Percentiles rank a stretch among this genome's conserved stretches.
Evolutionary conservation across 306 rosid genomes (phyloP).

Genomic region (Begonia loranthoides): DNA sequence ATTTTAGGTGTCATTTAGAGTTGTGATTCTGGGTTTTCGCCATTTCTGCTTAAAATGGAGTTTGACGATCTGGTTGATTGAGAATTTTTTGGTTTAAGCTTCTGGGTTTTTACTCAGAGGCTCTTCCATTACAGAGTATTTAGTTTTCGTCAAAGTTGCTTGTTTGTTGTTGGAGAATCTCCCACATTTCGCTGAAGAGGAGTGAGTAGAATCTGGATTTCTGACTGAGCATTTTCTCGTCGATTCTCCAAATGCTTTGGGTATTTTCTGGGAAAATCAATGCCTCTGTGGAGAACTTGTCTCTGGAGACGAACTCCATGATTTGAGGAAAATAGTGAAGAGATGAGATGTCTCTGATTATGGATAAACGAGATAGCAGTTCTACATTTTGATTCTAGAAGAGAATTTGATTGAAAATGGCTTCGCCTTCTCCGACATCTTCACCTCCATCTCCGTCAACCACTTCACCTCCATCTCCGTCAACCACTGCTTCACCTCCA

Average conservation of each 20-base stretch:
- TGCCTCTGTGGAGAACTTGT: too few species aligned
- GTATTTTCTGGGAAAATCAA: too few species aligned
- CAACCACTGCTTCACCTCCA: conserved; percentile 25
- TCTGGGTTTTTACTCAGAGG: conserved; percentile 1
- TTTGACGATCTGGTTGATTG: conserved; percentile 17
- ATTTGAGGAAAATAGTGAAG: conserved; percentile 1
- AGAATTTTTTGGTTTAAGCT: conserved; percentile 2
- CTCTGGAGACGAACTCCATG: conserved; percentile 2
- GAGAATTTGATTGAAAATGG: conserved; percentile 23
- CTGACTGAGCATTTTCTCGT: too few species aligned
- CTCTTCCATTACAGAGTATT: conserved; percentile 12
- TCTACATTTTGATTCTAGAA: conserved; percentile 13
- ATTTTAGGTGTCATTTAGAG: background rate
- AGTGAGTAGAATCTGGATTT: background rate
- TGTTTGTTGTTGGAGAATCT: background rate
- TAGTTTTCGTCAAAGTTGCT: conserved; percentile 2
- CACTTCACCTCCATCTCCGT: conserved; percentile 28
- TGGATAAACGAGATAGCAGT: background rate
- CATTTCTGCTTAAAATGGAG: conserved; percentile 8
- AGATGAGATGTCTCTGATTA: conserved; percentile 6
- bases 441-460: conserved; percentile 42
- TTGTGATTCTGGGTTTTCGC: conserved; percentile 11
- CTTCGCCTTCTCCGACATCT: conserved; percentile 54
- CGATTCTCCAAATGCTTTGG: too few species aligned
- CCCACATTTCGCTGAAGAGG: background rate